phyloP scores from a whole-genome alignment of 495 filamentous ascomycete genomes.

The Articulospora tetracladia region DNA sequence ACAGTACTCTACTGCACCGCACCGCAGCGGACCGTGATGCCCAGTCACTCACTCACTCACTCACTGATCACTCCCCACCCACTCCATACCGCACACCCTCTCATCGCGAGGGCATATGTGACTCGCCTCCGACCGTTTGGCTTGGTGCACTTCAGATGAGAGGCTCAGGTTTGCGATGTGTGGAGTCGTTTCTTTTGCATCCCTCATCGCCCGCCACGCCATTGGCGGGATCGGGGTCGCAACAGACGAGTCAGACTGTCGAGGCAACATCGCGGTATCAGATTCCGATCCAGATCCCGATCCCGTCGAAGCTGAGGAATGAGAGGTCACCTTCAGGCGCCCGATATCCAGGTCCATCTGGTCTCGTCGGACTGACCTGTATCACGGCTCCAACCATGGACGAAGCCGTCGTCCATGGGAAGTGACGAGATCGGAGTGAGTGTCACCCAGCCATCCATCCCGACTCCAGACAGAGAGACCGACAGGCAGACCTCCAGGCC shows the following conservation, averaged over 20 bases:
- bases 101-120: not conserved
- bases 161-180: slow-evolving; percentile 7
- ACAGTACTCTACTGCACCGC: not conserved
- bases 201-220: no score
- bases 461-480: not conserved
- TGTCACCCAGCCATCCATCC: not conserved
- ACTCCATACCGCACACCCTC: not conserved
- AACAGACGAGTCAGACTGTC: slow-evolving; percentile 19
- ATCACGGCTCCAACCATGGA: not conserved
- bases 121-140: not conserved
- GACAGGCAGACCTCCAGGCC: not conserved
- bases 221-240: slow-evolving; percentile 10
- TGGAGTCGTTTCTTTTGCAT: not conserved
- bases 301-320: no score
- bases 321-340: slow-evolving; percentile 22
- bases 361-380: not conserved
- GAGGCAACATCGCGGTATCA: slow-evolving; percentile 2
- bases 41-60: no score
- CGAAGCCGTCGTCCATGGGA: not conserved
- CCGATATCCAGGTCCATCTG: not conserved
- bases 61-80: not conserved
- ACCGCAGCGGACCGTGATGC: no score
- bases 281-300: slow-evolving; percentile 12
- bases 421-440: not conserved
- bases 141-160: slow-evolving; percentile 3